These are phyloP conservation scores for Protomyces macrosporus DNA, from an alignment of 1,139 yeast genomes.

Conservation along the genomic window DNA sequence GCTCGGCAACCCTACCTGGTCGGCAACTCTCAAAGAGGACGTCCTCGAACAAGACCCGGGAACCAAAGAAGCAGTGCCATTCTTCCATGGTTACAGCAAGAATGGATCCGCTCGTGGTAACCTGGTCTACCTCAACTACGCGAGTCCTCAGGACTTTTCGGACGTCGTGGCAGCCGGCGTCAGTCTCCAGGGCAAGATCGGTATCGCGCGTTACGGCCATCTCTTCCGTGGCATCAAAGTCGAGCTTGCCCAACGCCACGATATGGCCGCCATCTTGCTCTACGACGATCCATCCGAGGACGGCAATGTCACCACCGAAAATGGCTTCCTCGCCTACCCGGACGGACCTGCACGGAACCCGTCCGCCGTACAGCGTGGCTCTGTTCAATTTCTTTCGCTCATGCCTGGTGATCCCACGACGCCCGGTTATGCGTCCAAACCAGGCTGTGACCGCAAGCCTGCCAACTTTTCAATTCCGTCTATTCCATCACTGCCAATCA, in stretches of 20 bases:
- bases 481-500: slow-evolving; percentile 61
- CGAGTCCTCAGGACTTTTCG: slow-evolving; percentile 53
- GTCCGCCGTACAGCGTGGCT: slow-evolving; percentile 71
- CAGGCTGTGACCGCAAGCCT: slow-evolving; percentile 46
- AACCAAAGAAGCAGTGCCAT: slow-evolving; percentile 40
- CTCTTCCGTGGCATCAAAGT: slow-evolving; percentile 64
- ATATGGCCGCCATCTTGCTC: slow-evolving; percentile 56
- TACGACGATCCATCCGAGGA: slow-evolving; percentile 69
- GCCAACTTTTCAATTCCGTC: slow-evolving; percentile 51
- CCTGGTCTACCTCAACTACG: slow-evolving; percentile 58
- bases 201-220: slow-evolving; percentile 44
- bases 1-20: slow-evolving; percentile 45
- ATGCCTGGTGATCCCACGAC: slow-evolving; percentile 88
- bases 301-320: slow-evolving; percentile 45
- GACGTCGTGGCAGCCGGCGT: slow-evolving; percentile 46
- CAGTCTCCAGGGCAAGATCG: slow-evolving; percentile 50
- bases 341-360: slow-evolving; percentile 67
- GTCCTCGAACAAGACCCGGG: slow-evolving; percentile 65
- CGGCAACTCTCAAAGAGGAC: slow-evolving; percentile 69
- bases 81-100: slow-evolving; percentile 66
- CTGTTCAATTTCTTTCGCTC: slow-evolving; percentile 69
- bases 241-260: slow-evolving; percentile 59
- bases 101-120: slow-evolving; percentile 59
- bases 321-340: slow-evolving; percentile 58
- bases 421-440: slow-evolving; percentile 72